Evolutionary conservation across 768 basidiomycete species (phyloP).

Genomic region (Pulveroboletus sp.): DNA sequence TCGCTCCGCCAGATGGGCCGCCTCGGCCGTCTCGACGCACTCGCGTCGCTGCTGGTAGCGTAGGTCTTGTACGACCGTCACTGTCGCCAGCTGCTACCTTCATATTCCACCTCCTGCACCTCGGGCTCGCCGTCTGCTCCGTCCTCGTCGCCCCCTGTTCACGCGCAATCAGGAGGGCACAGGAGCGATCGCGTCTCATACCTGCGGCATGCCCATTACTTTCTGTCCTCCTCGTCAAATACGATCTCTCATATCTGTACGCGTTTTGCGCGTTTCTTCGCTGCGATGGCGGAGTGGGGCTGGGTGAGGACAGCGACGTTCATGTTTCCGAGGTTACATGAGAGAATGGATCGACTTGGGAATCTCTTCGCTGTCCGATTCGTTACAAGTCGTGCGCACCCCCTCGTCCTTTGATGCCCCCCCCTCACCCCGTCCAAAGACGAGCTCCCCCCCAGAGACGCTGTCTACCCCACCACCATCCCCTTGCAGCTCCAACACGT

Average conservation of each 20-base stretch:
- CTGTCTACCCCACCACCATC: too few species aligned
- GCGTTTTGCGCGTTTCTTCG: constrained; percentile 62
- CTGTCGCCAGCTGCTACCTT: constrained; percentile 83
- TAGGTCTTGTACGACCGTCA: constrained; percentile 85
- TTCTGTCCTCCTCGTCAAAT: constrained; percentile 83
- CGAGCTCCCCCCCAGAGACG: constrained; percentile 22
- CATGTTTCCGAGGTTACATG: constrained; percentile 24
- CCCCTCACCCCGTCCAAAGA: too few species aligned
- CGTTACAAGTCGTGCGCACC: constrained; percentile 35
- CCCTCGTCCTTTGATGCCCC: constrained; percentile 15
- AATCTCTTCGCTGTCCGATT: constrained; percentile 24
- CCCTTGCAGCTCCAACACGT: too few species aligned
- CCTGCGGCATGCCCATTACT: constrained; percentile 57
- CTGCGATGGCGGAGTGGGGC: constrained; percentile 58
- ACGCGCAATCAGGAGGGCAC: constrained; percentile 12
- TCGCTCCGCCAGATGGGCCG: constrained; percentile 56
- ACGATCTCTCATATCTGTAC: constrained; percentile 74
- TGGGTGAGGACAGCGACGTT: constrained; percentile 58
- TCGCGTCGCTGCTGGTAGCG: too few species aligned
- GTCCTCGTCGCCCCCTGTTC: constrained; percentile 34
- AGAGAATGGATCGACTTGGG: constrained; percentile 24
- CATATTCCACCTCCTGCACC: constrained; percentile 63
- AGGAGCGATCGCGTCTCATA: constrained; percentile 19
- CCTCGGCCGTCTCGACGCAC: too few species aligned
- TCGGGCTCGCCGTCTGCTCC: constrained; percentile 38